A percentile compares a stretch with the other conserved stretches of the same genome.
Conservation (phyloP, 768 basidiomycete genomes). For the Trichaptum fuscoviolaceum region DNA sequence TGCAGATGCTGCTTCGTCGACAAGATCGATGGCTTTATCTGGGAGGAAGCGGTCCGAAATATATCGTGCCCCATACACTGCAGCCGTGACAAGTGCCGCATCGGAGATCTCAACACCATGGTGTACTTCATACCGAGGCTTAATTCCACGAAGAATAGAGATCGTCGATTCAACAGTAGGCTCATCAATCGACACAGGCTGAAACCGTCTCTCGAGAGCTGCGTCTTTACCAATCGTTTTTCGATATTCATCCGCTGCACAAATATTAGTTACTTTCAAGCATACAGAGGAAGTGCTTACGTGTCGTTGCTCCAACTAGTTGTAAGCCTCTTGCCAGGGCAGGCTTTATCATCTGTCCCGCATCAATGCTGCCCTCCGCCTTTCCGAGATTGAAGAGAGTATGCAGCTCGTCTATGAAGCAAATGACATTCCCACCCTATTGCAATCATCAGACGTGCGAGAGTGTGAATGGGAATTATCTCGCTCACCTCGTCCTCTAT, state of each 20-base stretch:
- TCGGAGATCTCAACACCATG: slow-evolving; percentile 93
- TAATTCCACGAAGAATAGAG: slow-evolving; percentile 82
- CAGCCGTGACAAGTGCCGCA: slow-evolving; percentile 81
- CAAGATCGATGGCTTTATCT: slow-evolving; percentile 87
- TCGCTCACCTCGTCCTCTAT: slow-evolving; percentile 72
- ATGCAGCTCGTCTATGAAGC: slow-evolving; percentile 93
- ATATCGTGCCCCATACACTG: slow-evolving; percentile 79
- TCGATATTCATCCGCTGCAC: slow-evolving; percentile 75
- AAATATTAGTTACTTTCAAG: not conserved
- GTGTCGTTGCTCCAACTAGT: slow-evolving; percentile 87
- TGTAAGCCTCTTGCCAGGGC: slow-evolving; percentile 83
- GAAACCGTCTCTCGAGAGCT: slow-evolving; percentile 87
- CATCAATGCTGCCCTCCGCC: slow-evolving; percentile 87
- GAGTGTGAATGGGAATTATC: slow-evolving; percentile 5
- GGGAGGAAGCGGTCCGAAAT: slow-evolving; percentile 85
- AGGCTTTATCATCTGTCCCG: slow-evolving; percentile 91
- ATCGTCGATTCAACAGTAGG: slow-evolving; percentile 82
- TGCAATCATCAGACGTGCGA: slow-evolving; percentile 15
- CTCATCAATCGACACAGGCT: slow-evolving; percentile 84
- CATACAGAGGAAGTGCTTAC: slow-evolving; percentile 33
- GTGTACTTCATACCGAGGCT: slow-evolving; percentile 83
- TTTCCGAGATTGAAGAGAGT: slow-evolving; percentile 86
- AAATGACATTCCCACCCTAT: slow-evolving; percentile 73
- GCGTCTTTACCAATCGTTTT: slow-evolving; percentile 92
- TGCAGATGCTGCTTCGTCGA: slow-evolving; percentile 89